phyloP scores from a whole-genome alignment of 192 early-diverging fungal genomes.

The Coemansia asiatica region DNA sequence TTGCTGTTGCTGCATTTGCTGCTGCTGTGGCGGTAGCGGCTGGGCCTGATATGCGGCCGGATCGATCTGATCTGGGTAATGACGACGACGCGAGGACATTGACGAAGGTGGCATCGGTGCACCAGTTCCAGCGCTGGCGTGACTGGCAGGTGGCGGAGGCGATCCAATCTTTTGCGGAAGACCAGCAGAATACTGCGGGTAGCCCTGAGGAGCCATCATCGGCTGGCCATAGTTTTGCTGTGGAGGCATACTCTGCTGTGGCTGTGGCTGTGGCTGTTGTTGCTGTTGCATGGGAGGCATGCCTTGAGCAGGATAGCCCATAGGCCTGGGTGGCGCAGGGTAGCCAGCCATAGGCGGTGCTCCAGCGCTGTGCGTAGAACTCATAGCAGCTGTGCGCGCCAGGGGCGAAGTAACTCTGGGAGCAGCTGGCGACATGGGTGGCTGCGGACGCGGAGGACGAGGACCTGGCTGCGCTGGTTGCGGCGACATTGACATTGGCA shows the following conservation, averaged over 20 bases:
- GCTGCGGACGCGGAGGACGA: slow-evolving; percentile 11
- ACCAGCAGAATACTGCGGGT: slow-evolving; percentile 13
- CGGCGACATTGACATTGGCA: slow-evolving; percentile 18
- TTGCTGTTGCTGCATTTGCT: slow-evolving; percentile 19
- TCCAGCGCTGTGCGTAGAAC: slow-evolving; percentile 4
- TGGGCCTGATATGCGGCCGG: slow-evolving; percentile 5
- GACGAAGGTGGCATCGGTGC: background rate
- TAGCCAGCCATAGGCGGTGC: slow-evolving; percentile 13
- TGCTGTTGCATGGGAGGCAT: slow-evolving; percentile 19
- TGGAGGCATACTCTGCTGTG: background rate
- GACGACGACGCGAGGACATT: slow-evolving; percentile 3
- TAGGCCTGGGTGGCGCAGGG: slow-evolving; percentile 9
- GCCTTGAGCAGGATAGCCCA: slow-evolving; percentile 22
- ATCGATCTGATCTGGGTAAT: slow-evolving; percentile 2
- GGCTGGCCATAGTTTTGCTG: slow-evolving; percentile 9
- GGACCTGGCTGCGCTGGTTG: slow-evolving; percentile 20
- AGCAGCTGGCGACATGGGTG: slow-evolving; percentile 6
- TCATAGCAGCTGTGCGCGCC: slow-evolving; percentile 20
- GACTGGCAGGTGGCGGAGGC: background rate
- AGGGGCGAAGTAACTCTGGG: slow-evolving; percentile 44
- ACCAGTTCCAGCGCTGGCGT: background rate
- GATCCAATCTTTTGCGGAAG: slow-evolving; percentile 6
- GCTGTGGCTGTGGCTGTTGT: slow-evolving; percentile 13
- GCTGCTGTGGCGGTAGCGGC: slow-evolving; percentile 15
- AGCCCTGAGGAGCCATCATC: slow-evolving; percentile 10